Evolutionary conservation across 352 stramenopile genomes (phyloP).

Genomic region (Phytophthora kernoviae): DNA sequence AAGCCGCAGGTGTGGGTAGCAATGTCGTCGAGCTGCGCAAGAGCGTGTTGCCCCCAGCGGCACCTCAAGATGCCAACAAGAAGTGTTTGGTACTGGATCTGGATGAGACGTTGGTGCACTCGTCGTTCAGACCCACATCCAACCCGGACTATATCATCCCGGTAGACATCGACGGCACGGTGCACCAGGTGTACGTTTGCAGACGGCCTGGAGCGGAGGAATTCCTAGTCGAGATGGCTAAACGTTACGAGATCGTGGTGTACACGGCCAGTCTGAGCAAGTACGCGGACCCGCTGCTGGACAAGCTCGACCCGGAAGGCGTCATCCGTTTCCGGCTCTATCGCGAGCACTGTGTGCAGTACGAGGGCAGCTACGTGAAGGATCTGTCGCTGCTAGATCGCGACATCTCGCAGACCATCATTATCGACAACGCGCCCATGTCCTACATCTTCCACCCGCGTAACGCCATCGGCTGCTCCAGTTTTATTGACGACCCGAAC

Average conservation of each 20-base stretch:
- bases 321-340: slow-evolving; percentile 91
- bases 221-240: slow-evolving; percentile 94
- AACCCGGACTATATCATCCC: slow-evolving; percentile 97
- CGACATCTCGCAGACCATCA: slow-evolving; percentile 92
- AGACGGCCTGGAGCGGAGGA: slow-evolving; percentile 94
- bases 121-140: slow-evolving; percentile 92
- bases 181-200: slow-evolving; percentile 86
- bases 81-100: slow-evolving; percentile 94
- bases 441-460: slow-evolving; percentile 97
- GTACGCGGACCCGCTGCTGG: slow-evolving; percentile 96
- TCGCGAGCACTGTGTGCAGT: slow-evolving; percentile 94
- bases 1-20: background rate
- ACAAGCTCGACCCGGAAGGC: slow-evolving; percentile 92
- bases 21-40: slow-evolving; percentile 52
- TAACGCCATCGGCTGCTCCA: slow-evolving; percentile 73
- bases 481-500: slow-evolving; percentile 87
- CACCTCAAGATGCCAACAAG: slow-evolving; percentile 58
- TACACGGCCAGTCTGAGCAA: slow-evolving; percentile 97
- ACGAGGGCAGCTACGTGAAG: slow-evolving; percentile 96
- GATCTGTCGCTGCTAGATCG: slow-evolving; percentile 94
- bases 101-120: slow-evolving; percentile 97
- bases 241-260: slow-evolving; percentile 97
- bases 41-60: slow-evolving; percentile 43
- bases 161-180: slow-evolving; percentile 91
- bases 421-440: slow-evolving; percentile 98